Evolutionary conservation across 768 basidiomycete species (phyloP).

Genomic region (Lyophyllum shimeji): DNA sequence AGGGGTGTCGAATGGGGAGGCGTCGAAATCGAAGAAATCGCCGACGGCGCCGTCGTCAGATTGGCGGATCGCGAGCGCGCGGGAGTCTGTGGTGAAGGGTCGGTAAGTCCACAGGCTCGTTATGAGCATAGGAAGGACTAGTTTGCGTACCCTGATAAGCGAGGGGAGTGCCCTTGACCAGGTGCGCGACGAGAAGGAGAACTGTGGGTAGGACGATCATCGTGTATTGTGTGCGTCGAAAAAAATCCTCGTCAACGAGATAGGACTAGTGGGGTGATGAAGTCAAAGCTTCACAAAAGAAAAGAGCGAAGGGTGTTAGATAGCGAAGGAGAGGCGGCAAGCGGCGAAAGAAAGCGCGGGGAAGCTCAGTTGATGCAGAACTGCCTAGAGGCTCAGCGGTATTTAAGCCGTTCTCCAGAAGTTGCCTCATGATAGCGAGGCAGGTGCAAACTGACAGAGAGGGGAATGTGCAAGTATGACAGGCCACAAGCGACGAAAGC

Average conservation of each 20-base stretch:
- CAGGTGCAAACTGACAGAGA: background rate
- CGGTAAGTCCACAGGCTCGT: background rate
- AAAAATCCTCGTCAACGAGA: background rate
- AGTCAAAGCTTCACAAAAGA: background rate
- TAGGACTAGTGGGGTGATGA: background rate
- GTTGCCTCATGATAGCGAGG: background rate
- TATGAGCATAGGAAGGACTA: background rate
- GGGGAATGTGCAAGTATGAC: background rate
- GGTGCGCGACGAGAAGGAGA: slow-evolving; percentile 7
- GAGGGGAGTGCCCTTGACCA: slow-evolving; percentile 7
- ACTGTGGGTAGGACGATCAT: slow-evolving; percentile 10
- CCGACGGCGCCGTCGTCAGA: background rate
- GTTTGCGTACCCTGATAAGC: background rate
- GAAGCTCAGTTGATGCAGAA: background rate
- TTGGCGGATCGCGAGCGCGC: background rate
- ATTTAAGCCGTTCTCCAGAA: background rate
- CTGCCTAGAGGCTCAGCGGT: background rate
- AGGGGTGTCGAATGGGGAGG: too few species aligned
- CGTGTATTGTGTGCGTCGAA: background rate
- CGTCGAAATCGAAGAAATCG: background rate
- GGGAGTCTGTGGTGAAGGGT: background rate
- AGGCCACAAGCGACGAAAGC: background rate
- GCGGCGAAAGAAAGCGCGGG: too few species aligned
- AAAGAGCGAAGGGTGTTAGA: background rate
- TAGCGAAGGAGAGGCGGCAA: background rate